Evolutionary conservation across 2,329 filamentous ascomycete genomes (phyloP).

Genomic region (Pseudocercospora pini-densiflorae): DNA sequence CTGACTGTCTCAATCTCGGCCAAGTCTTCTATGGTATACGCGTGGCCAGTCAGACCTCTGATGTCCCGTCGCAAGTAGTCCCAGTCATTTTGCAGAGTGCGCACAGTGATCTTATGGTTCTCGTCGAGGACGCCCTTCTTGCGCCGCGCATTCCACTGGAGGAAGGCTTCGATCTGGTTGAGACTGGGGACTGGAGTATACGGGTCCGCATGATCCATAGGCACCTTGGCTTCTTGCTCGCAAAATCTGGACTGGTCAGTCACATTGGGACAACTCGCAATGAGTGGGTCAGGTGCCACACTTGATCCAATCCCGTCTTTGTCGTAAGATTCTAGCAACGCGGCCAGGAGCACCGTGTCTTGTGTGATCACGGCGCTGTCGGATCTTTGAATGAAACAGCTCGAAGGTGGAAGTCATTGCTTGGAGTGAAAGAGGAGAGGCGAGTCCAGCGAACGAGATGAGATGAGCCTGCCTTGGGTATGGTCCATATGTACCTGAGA

Average conservation of each 20-base stretch:
- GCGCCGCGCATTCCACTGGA: neutral
- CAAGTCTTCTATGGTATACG: too few relatives aligned
- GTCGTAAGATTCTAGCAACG: neutral
- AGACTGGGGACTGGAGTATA: neutral
- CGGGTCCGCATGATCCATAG: neutral
- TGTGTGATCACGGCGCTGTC: neutral
- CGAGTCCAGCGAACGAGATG: neutral
- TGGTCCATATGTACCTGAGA: neutral
- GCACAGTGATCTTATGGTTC: too few relatives aligned
- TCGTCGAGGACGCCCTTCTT: neutral
- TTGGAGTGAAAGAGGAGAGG: neutral
- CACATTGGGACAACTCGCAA: neutral
- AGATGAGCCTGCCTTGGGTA: neutral
- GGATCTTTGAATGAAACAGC: neutral
- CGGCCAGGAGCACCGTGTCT: neutral
- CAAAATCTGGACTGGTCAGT: neutral
- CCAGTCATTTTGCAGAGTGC: too few relatives aligned
- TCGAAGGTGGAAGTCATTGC: neutral
- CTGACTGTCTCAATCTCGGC: too few relatives aligned
- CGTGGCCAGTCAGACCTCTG: too few relatives aligned
- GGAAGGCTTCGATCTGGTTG: neutral
- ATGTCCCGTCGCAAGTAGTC: too few relatives aligned
- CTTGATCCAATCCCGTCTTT: neutral
- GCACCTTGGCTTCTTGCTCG: neutral
- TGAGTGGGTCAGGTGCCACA: neutral